phyloP scores from a whole-genome alignment of 306 rosid species.

The Styphnolobium japonicum region DNA sequence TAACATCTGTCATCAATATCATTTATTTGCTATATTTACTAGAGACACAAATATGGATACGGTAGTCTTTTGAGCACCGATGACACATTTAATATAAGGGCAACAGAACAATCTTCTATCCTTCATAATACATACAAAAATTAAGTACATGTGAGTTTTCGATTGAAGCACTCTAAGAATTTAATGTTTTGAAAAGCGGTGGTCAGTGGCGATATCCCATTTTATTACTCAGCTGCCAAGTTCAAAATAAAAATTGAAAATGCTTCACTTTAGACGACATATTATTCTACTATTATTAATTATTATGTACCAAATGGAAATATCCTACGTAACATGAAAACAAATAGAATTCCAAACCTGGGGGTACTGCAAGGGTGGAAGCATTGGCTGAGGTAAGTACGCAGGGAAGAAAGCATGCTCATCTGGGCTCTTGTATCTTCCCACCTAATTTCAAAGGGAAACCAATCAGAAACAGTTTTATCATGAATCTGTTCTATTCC shows the following conservation, averaged over 20 bases:
- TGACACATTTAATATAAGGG: neutral
- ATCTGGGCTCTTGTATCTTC: slow-evolving; percentile 66
- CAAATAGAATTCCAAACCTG: slow-evolving; percentile 38
- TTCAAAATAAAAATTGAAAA: neutral
- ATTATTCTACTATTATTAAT: neutral
- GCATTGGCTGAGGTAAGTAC: slow-evolving; percentile 42
- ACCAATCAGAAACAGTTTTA: slow-evolving; percentile 1
- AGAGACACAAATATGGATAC: neutral
- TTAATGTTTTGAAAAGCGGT: neutral
- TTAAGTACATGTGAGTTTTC: neutral
- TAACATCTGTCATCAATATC: neutral
- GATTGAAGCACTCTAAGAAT: neutral
- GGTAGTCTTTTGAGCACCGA: neutral
- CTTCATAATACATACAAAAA: neutral
- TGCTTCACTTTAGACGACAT: neutral
- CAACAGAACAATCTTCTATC: neutral
- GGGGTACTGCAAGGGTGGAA: slow-evolving; percentile 67
- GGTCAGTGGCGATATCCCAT: neutral
- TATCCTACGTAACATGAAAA: neutral
- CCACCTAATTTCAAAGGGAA: slow-evolving; percentile 49
- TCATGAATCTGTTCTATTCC: neutral
- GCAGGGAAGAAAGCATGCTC: slow-evolving; percentile 64
- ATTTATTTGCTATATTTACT: no score
- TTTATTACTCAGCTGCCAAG: neutral
- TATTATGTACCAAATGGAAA: no score